A percentile compares a stretch with the other conserved stretches of the same genome.
phyloP scores from a whole-genome alignment of 345 rosid species.

The Murraya koenigii region DNA sequence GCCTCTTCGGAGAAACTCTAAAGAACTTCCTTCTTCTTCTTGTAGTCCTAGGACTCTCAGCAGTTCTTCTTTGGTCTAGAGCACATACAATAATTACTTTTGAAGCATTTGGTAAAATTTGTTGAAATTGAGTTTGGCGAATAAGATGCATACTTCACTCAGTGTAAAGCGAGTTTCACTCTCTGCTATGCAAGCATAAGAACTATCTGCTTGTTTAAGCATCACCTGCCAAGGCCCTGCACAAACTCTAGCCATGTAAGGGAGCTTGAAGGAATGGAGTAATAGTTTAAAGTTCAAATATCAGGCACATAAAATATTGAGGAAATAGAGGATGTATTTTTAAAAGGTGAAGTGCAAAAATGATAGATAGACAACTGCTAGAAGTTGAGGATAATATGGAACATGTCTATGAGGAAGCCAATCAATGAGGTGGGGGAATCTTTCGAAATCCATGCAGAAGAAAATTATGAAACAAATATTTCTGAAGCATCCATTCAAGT shows the following conservation, averaged over 20 bases:
- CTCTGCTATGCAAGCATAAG: slow-evolving; percentile 86
- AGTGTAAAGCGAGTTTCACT: slow-evolving; percentile 83
- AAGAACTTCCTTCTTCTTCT: slow-evolving; percentile 90
- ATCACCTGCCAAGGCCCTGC: slow-evolving; percentile 99
- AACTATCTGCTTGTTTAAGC: slow-evolving; percentile 92
- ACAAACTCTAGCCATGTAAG: slow-evolving; percentile 6
- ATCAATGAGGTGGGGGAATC: background rate
- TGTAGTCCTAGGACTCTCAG: slow-evolving; percentile 83
- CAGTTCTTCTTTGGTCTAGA: slow-evolving; percentile 89
- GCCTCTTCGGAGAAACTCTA: slow-evolving; percentile 88
- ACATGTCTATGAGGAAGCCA: background rate
- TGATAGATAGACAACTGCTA: background rate
- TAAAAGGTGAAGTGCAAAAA: background rate
- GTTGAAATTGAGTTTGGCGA: background rate
- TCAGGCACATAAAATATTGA: background rate
- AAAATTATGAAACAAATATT: background rate
- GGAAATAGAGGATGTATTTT: background rate
- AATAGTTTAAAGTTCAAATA: background rate
- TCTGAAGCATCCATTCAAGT: background rate
- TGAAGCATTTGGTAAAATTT: background rate
- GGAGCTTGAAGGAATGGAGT: background rate
- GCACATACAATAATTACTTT: slow-evolving; percentile 19
- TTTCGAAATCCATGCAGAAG: background rate
- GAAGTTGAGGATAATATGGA: background rate
- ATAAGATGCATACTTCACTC: slow-evolving; percentile 56